Evolutionary conservation across 306 rosid species (phyloP), one percentile per base, ranked within the genome.

Genomic region (Medicago arabica): DNA sequence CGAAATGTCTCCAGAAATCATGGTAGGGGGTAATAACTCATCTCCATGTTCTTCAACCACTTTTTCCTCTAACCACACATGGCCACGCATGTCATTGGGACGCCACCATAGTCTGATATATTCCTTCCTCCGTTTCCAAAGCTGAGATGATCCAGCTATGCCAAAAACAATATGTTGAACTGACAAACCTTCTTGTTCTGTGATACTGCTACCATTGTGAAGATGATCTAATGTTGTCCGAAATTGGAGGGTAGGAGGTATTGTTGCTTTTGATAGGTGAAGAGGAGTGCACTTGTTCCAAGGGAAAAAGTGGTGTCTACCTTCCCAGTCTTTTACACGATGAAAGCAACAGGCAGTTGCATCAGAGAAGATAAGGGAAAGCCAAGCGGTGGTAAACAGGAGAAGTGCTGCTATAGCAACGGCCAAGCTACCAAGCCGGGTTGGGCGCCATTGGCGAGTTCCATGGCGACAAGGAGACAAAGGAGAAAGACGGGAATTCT

Each of bases 71-170:
- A 91, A 67, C 96, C 96, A 91, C 66, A 88, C 89, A 81, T 91
- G 90, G 15, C 93, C 93, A 4, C 89, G 90, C 93, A 91, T 88
- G 39, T 84, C 86, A 60, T 61, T 60, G n/a, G 89, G 88, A 15
- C 88, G 91, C 96, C 96, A 91, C 96, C 93, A 91, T 4, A 91
- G 81, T 74, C 84, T 84, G 19, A 91, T 67, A 66, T 83, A 91
- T 66, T 91, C 96, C 79, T 85, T 91, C 63, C 91, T 86, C 21
- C 77, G 84, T 82, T 63, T 82, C 96, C 93, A 88, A 18, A 91
- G 88, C 50, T 83, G 89, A 43, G 93, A 86, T 28, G 96, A 91
- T 44, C 93, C 96, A 40, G 91, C 96, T 51, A 91, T 84, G 66
- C 96, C 93, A 74, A 91, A 91, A 28, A 91, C 83, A 55, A 91